Evolutionary conservation across 2,329 filamentous ascomycete species (phyloP), one percentile per base, ranked within the genome.

Genomic region (Allantophomopsis lycopodina): DNA sequence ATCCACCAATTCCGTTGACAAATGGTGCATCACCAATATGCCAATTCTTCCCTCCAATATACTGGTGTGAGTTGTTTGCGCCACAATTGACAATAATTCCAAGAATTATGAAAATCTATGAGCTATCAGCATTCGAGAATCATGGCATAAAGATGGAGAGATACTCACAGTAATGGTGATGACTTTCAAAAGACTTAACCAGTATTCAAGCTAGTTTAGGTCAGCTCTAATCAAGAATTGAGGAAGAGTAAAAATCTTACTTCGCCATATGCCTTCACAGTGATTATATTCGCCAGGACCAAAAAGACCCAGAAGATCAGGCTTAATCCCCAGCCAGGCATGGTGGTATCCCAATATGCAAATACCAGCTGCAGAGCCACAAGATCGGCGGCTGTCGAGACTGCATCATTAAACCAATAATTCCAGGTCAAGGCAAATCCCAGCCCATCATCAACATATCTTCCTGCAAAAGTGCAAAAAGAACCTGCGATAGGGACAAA

Each of bases 331-430:
- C 73, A 79, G 2, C 74, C 73, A 0, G 76, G 76, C 38, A 81
- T 74, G 43, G 68, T 65, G 35, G 71, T 65, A 30, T 66, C 70
- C 75, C 76, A 80, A 51, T 75, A 79, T 36, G 74, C 56, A 39
- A 79, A 55, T 2, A 80, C 50, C 2, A 80, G 56, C 50, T 75
- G 71, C 28, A 74, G 53, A 0, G 71, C 66, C 15, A 79, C 71
- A 18, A 80, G 57, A 56, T 81, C 76, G 0, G 73, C 62, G 0
- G 75, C 76, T 2, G 68, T 73, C 0, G 65, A 68, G 1, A 74
- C 68, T 2, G 74, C 75, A 55, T 79, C 73, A 51, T 80, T 79
- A 49, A 79, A 77, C 74, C 74, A 80, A 53, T 73, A 73, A 46
- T 73, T 74, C 70, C 69, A 70, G 0, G 68, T 71, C 21, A 71